phyloP scores from a whole-genome alignment of 225 moss, liverwort and hornwort species.

The Asterella californica region DNA sequence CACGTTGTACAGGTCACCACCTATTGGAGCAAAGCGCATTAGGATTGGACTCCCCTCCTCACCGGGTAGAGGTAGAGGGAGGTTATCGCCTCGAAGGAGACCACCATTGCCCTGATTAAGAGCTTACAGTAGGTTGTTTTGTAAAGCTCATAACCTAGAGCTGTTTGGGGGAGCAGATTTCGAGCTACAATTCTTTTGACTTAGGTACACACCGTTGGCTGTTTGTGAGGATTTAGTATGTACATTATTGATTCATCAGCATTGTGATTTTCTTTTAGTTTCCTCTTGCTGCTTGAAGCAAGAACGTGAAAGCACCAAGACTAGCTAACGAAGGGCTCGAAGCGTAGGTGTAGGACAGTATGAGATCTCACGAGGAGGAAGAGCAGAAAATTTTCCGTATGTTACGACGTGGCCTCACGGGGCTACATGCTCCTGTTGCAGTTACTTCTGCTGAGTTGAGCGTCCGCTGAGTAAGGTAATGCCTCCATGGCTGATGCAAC shows the following conservation, averaged over 20 bases:
- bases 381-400: constrained; percentile 13
- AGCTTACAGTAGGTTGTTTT: constrained; percentile 14
- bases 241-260: constrained; percentile 28
- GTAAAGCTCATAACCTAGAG: constrained; percentile 15
- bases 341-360: constrained; percentile 16
- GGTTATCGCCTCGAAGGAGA: constrained; percentile 41
- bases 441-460: constrained; percentile 9
- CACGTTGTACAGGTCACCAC: constrained; percentile 33
- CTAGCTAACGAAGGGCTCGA: constrained; percentile 17
- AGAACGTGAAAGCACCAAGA: constrained; percentile 6
- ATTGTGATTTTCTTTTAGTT: constrained; percentile 10
- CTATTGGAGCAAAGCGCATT: constrained; percentile 37
- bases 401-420: constrained; percentile 1
- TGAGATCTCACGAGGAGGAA: constrained; percentile 2
- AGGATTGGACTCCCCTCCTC: constrained; percentile 46
- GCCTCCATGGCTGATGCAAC: constrained; percentile 11
- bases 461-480: constrained; percentile 4
- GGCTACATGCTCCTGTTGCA: constrained; percentile 7
- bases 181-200: constrained; percentile 24
- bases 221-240: constrained; percentile 22
- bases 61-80: constrained; percentile 46
- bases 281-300: not conserved
- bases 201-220: constrained; percentile 16
- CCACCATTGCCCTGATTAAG: constrained; percentile 23
- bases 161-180: not conserved